A percentile compares a stretch with the other conserved stretches of the same genome.
Evolutionary conservation across 495 filamentous ascomycete species (phyloP).

Genomic region (Rhypophila decipiens): DNA sequence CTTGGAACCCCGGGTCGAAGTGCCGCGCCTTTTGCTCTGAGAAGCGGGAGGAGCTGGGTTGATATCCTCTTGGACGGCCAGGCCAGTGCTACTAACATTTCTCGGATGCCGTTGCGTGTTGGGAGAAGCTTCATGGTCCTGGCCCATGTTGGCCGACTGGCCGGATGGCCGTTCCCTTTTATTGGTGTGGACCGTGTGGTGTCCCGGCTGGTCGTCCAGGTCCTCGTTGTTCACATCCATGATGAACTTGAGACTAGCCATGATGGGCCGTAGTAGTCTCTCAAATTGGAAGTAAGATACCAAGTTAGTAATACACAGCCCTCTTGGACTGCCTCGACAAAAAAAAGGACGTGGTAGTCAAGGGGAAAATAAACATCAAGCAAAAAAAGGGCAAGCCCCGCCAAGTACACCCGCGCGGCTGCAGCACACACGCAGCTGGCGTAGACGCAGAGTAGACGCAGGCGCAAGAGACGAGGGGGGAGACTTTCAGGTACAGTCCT

Average conservation of each 20-base stretch:
- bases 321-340: slow-evolving; percentile 23
- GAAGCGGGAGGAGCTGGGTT: slow-evolving; percentile 19
- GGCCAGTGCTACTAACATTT: slow-evolving; percentile 21
- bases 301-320: slow-evolving; percentile 35
- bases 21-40: slow-evolving; percentile 18
- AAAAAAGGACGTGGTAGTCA: slow-evolving; percentile 24
- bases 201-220: slow-evolving; percentile 21
- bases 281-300: slow-evolving; percentile 37
- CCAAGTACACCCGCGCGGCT: slow-evolving; percentile 27
- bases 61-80: slow-evolving; percentile 22
- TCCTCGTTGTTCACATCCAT: slow-evolving; percentile 41
- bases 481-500: slow-evolving; percentile 7
- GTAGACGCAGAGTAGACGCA: slow-evolving; percentile 1
- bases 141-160: slow-evolving; percentile 22
- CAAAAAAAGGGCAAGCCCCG: slow-evolving; percentile 1
- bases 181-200: no score
- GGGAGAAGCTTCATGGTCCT: slow-evolving; percentile 13
- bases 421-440: slow-evolving; percentile 11
- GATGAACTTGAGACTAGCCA: slow-evolving; percentile 44
- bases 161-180: slow-evolving; percentile 33
- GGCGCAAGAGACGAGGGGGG: background rate
- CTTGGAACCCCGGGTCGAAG: slow-evolving; percentile 14
- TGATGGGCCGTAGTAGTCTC: slow-evolving; percentile 30
- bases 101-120: slow-evolving; percentile 11
- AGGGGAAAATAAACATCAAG: slow-evolving; percentile 18